Evolutionary conservation across 257 asterid species (phyloP).

Genomic region (Rehmannia glutinosa): DNA sequence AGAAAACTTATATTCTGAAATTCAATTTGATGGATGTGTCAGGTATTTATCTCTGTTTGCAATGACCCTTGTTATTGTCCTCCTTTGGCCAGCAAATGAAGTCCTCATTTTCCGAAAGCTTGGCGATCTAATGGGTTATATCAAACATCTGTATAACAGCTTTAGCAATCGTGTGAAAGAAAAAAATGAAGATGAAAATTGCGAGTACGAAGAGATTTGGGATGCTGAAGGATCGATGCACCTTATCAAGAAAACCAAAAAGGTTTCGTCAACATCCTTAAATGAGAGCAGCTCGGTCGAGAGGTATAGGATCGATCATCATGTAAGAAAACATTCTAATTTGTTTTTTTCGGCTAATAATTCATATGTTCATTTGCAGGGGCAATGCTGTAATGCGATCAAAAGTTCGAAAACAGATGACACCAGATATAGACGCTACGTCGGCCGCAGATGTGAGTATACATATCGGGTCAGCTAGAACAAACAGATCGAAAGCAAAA

Average conservation of each 20-base stretch:
- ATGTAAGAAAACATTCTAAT: not conserved
- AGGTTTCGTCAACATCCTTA: slow-evolving; percentile 29
- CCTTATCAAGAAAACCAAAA: slow-evolving; percentile 68
- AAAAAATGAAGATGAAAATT: slow-evolving; percentile 78
- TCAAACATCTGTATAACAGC: slow-evolving; percentile 37
- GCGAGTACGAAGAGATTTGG: slow-evolving; percentile 91
- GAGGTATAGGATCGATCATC: slow-evolving; percentile 40
- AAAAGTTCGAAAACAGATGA: slow-evolving; percentile 49
- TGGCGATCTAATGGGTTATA: slow-evolving; percentile 31
- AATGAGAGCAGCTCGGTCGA: slow-evolving; percentile 45
- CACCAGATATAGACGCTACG: slow-evolving; percentile 27
- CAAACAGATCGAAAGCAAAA: slow-evolving; percentile 43
- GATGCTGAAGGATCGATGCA: slow-evolving; percentile 98
- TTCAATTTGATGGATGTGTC: slow-evolving; percentile 27
- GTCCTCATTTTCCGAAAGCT: slow-evolving; percentile 35
- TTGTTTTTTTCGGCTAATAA: not conserved
- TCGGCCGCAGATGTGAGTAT: slow-evolving; percentile 40
- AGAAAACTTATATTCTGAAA: slow-evolving; percentile 3
- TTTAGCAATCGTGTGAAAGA: slow-evolving; percentile 45
- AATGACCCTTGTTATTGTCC: slow-evolving; percentile 52
- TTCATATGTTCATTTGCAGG: slow-evolving; percentile 32
- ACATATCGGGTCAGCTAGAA: slow-evolving; percentile 43
- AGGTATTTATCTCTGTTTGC: slow-evolving; percentile 78
- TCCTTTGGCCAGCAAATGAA: slow-evolving; percentile 70
- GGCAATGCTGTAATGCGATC: slow-evolving; percentile 80